Evolutionary conservation across 1,139 yeast genomes (phyloP).

Genomic region (Protomyces arabidopsidicola): DNA sequence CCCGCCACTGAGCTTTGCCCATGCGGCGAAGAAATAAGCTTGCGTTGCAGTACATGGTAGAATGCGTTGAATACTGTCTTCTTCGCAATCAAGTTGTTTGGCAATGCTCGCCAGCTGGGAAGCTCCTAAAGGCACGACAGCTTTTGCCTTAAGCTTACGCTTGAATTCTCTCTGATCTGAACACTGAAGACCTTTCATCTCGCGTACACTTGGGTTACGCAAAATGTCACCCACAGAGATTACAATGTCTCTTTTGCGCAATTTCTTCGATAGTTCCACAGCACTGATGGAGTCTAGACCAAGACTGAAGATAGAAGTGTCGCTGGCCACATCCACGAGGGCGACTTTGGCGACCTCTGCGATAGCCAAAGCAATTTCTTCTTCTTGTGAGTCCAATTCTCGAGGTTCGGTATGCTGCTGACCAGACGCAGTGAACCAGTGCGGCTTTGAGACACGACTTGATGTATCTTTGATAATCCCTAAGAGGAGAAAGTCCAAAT

Average conservation of each 20-base stretch:
- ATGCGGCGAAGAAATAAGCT: constrained; percentile 32
- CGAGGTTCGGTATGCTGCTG: no score
- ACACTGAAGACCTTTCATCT: constrained; percentile 11
- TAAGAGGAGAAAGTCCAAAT: constrained; percentile 1
- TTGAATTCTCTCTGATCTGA: neutral
- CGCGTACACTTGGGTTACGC: constrained; percentile 27
- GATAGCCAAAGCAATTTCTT: constrained; percentile 19
- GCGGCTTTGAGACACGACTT: neutral
- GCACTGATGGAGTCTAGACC: constrained; percentile 35
- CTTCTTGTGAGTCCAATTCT: constrained; percentile 6
- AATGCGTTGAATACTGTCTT: constrained; percentile 20
- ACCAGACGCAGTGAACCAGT: neutral
- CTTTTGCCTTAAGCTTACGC: neutral
- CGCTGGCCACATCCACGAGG: constrained; percentile 9
- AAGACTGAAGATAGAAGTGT: constrained; percentile 30
- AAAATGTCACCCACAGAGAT: constrained; percentile 33
- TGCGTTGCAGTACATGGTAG: constrained; percentile 33
- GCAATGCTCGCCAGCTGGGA: neutral
- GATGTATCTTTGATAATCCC: neutral
- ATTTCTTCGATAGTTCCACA: constrained; percentile 30
- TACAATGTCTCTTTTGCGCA: constrained; percentile 26
- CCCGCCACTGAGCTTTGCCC: constrained; percentile 28
- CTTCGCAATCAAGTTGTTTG: neutral
- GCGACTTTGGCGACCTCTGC: constrained; percentile 25
- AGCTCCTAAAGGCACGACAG: neutral